Percentiles rank a stretch among this genome's conserved stretches.
phyloP scores from a whole-genome alignment of 495 filamentous ascomycete genomes.

The Gamarada debralockiae region DNA sequence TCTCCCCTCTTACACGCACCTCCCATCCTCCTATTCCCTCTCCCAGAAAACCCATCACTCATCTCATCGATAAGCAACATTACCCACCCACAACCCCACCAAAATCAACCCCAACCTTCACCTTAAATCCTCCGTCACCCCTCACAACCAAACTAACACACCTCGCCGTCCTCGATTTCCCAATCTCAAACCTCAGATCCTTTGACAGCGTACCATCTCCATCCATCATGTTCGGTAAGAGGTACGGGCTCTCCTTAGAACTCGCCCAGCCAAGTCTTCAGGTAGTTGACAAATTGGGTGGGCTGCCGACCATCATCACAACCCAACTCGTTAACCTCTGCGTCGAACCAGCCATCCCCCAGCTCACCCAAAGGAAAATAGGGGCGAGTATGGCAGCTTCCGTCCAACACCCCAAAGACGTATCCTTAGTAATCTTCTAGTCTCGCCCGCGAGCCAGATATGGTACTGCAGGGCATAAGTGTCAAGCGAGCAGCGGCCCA shows the following conservation, averaged over 20 bases:
- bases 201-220: conserved; percentile 1
- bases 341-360: conserved; percentile 32
- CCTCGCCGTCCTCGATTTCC: background rate
- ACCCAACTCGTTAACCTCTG: conserved; percentile 36
- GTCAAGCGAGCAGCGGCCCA: conserved; percentile 54
- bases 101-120: conserved; percentile 25
- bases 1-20: too few species aligned
- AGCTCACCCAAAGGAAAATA: conserved; percentile 40
- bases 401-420: conserved; percentile 35
- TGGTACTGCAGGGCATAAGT: conserved; percentile 59
- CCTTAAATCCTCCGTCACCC: conserved; percentile 18
- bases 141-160: background rate
- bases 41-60: too few species aligned
- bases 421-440: conserved; percentile 46
- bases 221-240: background rate
- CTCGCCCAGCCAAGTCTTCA: background rate
- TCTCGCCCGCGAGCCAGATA: conserved; percentile 59
- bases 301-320: conserved; percentile 21
- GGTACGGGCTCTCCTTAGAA: background rate
- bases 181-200: conserved; percentile 9
- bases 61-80: conserved; percentile 18
- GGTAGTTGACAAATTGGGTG: background rate
- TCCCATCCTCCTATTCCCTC: too few species aligned
- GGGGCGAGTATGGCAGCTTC: conserved; percentile 35
- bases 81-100: conserved; percentile 26